A percentile compares a stretch with the other conserved stretches of the same genome.
phyloP scores from a whole-genome alignment of 108 stramenopile species.

The Thalassiosira profunda region DNA sequence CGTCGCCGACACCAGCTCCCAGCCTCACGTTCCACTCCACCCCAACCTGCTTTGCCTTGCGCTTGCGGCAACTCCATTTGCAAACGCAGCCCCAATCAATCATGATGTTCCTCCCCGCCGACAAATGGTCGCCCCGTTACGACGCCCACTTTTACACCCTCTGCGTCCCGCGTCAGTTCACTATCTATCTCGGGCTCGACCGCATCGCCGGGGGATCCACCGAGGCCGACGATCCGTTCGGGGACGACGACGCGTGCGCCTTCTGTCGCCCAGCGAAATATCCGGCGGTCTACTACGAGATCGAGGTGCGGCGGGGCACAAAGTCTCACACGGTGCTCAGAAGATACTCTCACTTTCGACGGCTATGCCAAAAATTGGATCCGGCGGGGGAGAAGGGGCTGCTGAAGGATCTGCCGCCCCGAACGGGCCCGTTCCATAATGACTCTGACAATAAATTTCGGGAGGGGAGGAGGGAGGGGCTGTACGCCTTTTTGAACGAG shows the following conservation, averaged over 20 bases:
- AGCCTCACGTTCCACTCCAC: too few relatives aligned
- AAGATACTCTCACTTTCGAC: slow-evolving; percentile 37
- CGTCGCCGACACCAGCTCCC: too few relatives aligned
- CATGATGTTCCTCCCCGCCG: slow-evolving; percentile 41
- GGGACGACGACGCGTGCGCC: slow-evolving; percentile 4
- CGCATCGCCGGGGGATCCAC: too few relatives aligned
- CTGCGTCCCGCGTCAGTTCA: too few relatives aligned
- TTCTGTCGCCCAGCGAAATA: slow-evolving; percentile 11
- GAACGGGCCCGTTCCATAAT: slow-evolving; percentile 24
- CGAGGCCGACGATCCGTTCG: not conserved
- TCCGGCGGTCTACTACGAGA: slow-evolving; percentile 34
- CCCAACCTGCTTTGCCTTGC: too few relatives aligned
- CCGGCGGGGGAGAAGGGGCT: slow-evolving; percentile 3
- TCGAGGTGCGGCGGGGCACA: slow-evolving; percentile 18
- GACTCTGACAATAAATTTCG: slow-evolving; percentile 12
- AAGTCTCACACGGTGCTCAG: slow-evolving; percentile 6
- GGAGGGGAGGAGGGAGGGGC: slow-evolving; percentile 23
- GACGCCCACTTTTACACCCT: slow-evolving; percentile 39
- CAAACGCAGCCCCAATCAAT: too few relatives aligned
- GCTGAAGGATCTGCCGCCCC: slow-evolving; percentile 22
- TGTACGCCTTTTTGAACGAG: slow-evolving; percentile 25
- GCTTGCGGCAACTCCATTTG: too few relatives aligned
- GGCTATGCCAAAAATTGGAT: slow-evolving; percentile 23
- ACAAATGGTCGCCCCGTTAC: slow-evolving; percentile 41
- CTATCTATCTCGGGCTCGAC: slow-evolving; percentile 7